Base-by-base conservation (phyloP, 176 grass and related monocot species). In the Oryza coarctata region DNA sequence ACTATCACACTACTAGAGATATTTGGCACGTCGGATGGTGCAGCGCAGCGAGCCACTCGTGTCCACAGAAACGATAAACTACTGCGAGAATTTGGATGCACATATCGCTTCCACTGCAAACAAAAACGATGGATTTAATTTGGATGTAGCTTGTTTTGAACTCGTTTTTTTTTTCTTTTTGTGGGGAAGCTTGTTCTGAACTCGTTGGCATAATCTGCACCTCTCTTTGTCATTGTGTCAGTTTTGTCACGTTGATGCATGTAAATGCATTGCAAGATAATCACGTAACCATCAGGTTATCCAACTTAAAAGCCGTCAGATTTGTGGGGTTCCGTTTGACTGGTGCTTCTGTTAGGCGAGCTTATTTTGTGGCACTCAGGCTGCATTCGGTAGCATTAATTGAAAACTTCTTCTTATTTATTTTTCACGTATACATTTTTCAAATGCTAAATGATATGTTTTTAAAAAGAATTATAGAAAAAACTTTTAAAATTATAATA, bases 21-120 rank as follows among this genome's bases (percentile, higher is more conserved):
- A 90, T 86, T 79, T 83, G 88, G 13, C 45, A 49, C 12, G 35
- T 90, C 61, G 84, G 80, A 90, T 63, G 88, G 88, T 68, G 84
- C 49, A 79, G 84, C 36, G 23, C 38, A 2, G 50, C 88, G 61
- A 79, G 69, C 9, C 40, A 40, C 15, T 39, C 34, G 1, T 78
- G 84, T 75, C 88, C 88, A 90, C 84, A 86, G 6, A 86, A 81
- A 22, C 60, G 34, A 58, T 38, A 28, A n/a, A 29, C 62, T 66
- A 73, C 58, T 9, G 9, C 8, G 6, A 25, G 60, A 73, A 77
- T 62, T 86, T 18, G 67, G 83, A 57, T 50, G 58, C 5, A 57
- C 55, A 25, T 25, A 60, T 73, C 30, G 67, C 83, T 44, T 58
- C 43, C 45, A 3, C 32, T 7, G 7, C 40, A 45, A 41, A 81